Evolutionary conservation across 1,284 basidiomycete genomes (phyloP), one percentile per base, ranked within the genome.

Genomic region (Moniliella sp.): DNA sequence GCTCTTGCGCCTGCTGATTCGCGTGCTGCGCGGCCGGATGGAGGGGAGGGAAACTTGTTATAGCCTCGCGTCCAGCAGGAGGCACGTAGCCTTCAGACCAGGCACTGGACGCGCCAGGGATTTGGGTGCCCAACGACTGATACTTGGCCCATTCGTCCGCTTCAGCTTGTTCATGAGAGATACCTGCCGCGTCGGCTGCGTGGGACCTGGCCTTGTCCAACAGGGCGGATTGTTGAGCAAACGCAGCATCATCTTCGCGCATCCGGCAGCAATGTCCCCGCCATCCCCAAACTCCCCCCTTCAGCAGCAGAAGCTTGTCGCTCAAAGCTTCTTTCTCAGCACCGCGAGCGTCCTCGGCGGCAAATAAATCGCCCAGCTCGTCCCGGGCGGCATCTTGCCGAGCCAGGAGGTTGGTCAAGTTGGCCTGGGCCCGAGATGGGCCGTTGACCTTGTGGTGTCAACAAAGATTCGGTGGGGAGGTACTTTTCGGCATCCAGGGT

Each of bases 291-390:
- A 23, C n/a, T 23, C 9, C n/a, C 10, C 5, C 11, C 29, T 4
- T 40, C 39, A n/a, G n/a, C n/a, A n/a, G n/a, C 14, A 42, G 33
- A 26, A 47, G 45, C 5, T 39, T 39, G 15, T 41, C 42, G 18
- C 43, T 46, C 25, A 43, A 33, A 4, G 39, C 46, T 30, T 50
- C 44, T 17, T 61, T 61, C 34, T 64, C 57, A 9, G 50, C 52
- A 40, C 51, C 42, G 12, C 53, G 31, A 15, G 49, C 54, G 15
- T 49, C 18, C 29, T n/a, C n/a, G n/a, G n/a, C n/a, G n/a, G n/a
- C n/a, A n/a, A n/a, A n/a, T n/a, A n/a, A n/a, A n/a, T n/a, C n/a
- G n/a, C n/a, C n/a, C n/a, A n/a, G n/a, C n/a, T n/a, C n/a, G n/a
- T n/a, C n/a, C n/a, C n/a, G n/a, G n/a, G n/a, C n/a, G n/a, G n/a